Base-by-base conservation (phyloP, 164 flowering plant species). In the Platanus orientalis region DNA sequence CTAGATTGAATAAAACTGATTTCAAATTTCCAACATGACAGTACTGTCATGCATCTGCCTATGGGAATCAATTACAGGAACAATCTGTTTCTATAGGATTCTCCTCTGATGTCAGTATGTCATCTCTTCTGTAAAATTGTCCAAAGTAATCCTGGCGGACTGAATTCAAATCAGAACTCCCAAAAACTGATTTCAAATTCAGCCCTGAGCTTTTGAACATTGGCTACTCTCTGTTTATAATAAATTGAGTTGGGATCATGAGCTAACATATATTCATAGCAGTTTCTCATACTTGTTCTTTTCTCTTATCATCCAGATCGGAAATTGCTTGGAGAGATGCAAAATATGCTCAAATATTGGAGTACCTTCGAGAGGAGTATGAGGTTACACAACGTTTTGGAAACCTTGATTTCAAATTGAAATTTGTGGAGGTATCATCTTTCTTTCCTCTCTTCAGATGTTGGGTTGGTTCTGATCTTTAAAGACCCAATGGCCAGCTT, bases 271-370 rank as follows among this genome's bases (percentile, higher is more conserved):
- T 26, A n/a, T 14, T 24, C 40, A 14, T 58, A 48, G 17, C 23
- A 27, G 14, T 1, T n/a, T n/a, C n/a, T n/a, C n/a, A n/a, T n/a
- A n/a, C n/a, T n/a, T n/a, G n/a, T 28, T 28, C 13, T 55, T 24
- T 65, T 50, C 25, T 57, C 42, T 34, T 28, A 19, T 25, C 60
- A n/a, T 61, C 54, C 80, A 92, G 96, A 79, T 92, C 97, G 40
- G 96, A 92, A 73, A 89, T 92, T 78, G 97, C 97, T 69, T 92
- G 97, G 94, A 83, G 89, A 64, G 84, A 87, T 62, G 96, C 96
- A 57, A 89, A 84, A 70, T 92, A 89, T 73, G 90, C 96, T 29
- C 87, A 85, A 71, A 87, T 92, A 71, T 75, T 74, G 61, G 97
- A 92, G 61, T 92, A 87, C 75, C 88, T 92, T 20, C 74, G 97